Evolutionary conservation across 2,329 filamentous ascomycete species (phyloP).

Genomic region (Penicillium glabrum): DNA sequence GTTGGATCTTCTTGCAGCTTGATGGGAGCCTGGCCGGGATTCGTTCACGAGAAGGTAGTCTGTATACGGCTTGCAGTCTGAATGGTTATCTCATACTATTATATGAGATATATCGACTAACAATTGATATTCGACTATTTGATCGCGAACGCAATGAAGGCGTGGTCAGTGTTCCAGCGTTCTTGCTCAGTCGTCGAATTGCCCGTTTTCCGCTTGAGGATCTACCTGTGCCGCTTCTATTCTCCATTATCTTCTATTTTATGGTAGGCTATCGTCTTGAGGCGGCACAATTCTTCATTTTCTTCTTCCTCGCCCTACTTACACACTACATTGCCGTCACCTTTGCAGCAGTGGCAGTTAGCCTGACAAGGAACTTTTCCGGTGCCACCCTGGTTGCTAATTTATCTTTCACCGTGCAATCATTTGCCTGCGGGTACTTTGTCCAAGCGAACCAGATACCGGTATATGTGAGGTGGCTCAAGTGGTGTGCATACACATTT

Average conservation of each 20-base stretch:
- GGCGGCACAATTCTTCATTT: conserved; percentile 66
- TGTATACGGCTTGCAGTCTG: conserved; percentile 70
- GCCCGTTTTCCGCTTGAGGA: conserved; percentile 71
- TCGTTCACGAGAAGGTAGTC: conserved; percentile 68
- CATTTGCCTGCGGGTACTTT: conserved; percentile 74
- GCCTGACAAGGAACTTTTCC: conserved; percentile 65
- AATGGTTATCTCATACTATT: conserved; percentile 76
- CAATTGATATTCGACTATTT: conserved; percentile 72
- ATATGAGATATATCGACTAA: conserved; percentile 74
- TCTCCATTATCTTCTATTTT: conserved; percentile 72
- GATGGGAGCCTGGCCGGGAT: conserved; percentile 69
- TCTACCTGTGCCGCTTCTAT: conserved; percentile 69
- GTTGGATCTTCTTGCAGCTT: conserved; percentile 70
- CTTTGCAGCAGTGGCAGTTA: conserved; percentile 68
- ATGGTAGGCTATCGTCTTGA: conserved; percentile 71
- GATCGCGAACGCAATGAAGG: conserved; percentile 74
- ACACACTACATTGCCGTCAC: conserved; percentile 73
- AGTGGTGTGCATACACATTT: conserved; percentile 46
- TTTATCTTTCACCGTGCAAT: conserved; percentile 70
- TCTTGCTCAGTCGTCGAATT: conserved; percentile 67
- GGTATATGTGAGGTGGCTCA: conserved; percentile 76
- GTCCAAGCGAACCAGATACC: conserved; percentile 72
- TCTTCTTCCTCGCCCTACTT: conserved; percentile 67
- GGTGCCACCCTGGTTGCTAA: conserved; percentile 72
- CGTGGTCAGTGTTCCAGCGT: conserved; percentile 68